Evolutionary conservation across 2,329 filamentous ascomycete genomes (phyloP), one percentile per base, ranked within the genome.

Genomic region (Penicillium occitanis): DNA sequence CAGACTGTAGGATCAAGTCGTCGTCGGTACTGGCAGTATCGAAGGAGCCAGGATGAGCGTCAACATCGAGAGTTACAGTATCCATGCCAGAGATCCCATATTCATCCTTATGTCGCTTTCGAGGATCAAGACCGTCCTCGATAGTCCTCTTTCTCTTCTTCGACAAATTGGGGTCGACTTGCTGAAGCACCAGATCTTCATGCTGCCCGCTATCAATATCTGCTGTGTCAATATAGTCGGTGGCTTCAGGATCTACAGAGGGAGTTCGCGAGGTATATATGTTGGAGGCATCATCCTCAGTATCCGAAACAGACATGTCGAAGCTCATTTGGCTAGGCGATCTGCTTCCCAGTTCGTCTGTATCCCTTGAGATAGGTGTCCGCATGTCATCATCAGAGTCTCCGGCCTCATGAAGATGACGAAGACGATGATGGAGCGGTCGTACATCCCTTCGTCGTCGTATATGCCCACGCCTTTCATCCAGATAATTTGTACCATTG

Each of bases 351-450:
- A 88, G 88, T 70, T 95, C 93, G 74, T 96, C 93, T 0, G 91
- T 96, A 74, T 93, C 92, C 55, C 89, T 85, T 13, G 86, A 87
- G 59, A 89, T 78, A 13, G 90, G 87, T 40, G 86, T 90, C 60
- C 84, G 80, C 57, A 86, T 86, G 69, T 97, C 93, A 70, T 96
- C 93, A 69, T 97, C 93, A 0, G 92, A 96, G 75, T 97, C 92
- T n/a, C 85, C 85, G 44, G 90, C 91, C 50, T 92, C 90, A 69
- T 90, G 91, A 73, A 90, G 86, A 69, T 89, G 86, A 69, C 90
- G 86, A 68, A 95, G 83, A 40, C 89, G 87, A 78, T 96, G 90
- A 75, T 97, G 92, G 19, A 98, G 84, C 6, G 92, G 91, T 63
- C 93, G 88, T 76, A 93, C 88, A 28, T 88, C 86, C 68, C 88